A percentile compares a stretch with the other conserved stretches of the same genome.
Evolutionary conservation across 2,329 filamentous ascomycete species (phyloP).

Genomic region (Colletotrichum eleusines): DNA sequence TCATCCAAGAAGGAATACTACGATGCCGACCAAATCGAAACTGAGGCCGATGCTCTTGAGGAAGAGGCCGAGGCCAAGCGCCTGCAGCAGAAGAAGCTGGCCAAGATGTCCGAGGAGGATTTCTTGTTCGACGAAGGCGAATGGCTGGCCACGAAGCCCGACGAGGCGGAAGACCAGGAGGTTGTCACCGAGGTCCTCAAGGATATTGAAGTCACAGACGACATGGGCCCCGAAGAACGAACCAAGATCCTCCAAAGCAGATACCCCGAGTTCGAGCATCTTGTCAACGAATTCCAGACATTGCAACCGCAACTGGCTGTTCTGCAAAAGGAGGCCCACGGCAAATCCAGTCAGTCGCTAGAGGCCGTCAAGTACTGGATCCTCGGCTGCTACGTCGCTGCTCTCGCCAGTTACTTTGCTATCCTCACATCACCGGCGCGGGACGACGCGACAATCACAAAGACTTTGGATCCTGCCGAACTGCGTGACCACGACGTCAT

Average conservation of each 20-base stretch:
- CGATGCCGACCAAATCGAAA: conserved; percentile 80
- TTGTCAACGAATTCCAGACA: conserved; percentile 83
- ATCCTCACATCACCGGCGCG: conserved; percentile 85
- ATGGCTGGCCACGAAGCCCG: conserved; percentile 75
- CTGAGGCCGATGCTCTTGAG: conserved; percentile 79
- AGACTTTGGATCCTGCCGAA: conserved; percentile 79
- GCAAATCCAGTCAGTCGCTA: conserved; percentile 64
- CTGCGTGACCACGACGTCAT: conserved; percentile 93
- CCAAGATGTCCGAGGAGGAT: conserved; percentile 90
- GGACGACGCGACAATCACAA: conserved; percentile 63
- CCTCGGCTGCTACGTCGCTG: conserved; percentile 86
- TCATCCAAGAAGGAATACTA: conserved; percentile 92
- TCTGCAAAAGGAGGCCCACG: conserved; percentile 69
- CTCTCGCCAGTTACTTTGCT: conserved; percentile 93
- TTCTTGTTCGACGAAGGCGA: conserved; percentile 93
- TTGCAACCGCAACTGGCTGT: conserved; percentile 75
- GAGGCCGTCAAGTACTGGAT: conserved; percentile 81
- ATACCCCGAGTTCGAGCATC: conserved; percentile 92
- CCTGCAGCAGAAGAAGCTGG: conserved; percentile 89
- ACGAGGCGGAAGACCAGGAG: conserved; percentile 64
- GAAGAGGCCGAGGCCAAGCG: conserved; percentile 92
- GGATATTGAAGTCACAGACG: conserved; percentile 82
- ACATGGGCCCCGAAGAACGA: conserved; percentile 81
- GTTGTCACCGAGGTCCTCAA: conserved; percentile 90
- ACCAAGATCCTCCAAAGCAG: conserved; percentile 80